Percentiles rank a stretch among this genome's conserved stretches.
Conservation (phyloP, 176 grass and related monocot genomes). For the Rhynchospora breviuscula region DNA sequence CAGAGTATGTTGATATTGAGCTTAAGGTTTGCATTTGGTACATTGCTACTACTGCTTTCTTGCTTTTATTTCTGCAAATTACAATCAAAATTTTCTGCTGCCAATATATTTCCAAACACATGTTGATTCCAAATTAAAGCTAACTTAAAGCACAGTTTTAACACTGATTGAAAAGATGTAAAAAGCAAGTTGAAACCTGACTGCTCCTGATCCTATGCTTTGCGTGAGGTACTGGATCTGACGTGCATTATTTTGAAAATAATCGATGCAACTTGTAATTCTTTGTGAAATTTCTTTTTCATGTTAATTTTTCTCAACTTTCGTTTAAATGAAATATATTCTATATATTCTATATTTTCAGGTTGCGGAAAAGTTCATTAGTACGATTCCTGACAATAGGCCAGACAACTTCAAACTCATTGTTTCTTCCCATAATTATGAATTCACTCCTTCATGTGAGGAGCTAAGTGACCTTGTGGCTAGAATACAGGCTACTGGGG, state of each 20-base stretch:
- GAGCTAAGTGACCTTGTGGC: constrained; percentile 72
- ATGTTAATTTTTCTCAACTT: neutral
- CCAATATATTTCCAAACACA: neutral
- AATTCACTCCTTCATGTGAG: constrained; percentile 76
- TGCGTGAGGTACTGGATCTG: neutral
- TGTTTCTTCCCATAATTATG: constrained; percentile 95
- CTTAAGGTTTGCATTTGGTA: constrained; percentile 74
- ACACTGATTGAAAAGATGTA: neutral
- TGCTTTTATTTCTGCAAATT: no score
- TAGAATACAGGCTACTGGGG: constrained; percentile 81
- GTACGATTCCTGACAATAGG: constrained; percentile 57
- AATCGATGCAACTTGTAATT: neutral
- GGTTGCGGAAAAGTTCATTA: constrained; percentile 79
- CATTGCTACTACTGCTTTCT: neutral
- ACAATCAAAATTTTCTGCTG: neutral
- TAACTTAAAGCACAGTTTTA: neutral
- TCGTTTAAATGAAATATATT: constrained; percentile 7
- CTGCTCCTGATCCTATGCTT: neutral
- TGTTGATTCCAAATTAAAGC: neutral
- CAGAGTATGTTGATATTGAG: constrained; percentile 98
- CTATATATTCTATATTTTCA: constrained; percentile 31
- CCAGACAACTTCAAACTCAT: constrained; percentile 88
- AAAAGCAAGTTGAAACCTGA: neutral
- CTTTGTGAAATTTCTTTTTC: neutral
- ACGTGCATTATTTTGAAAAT: neutral